Base-by-base conservation (phyloP, 1,139 yeast genomes). In the Arxiozyma telluris region DNA sequence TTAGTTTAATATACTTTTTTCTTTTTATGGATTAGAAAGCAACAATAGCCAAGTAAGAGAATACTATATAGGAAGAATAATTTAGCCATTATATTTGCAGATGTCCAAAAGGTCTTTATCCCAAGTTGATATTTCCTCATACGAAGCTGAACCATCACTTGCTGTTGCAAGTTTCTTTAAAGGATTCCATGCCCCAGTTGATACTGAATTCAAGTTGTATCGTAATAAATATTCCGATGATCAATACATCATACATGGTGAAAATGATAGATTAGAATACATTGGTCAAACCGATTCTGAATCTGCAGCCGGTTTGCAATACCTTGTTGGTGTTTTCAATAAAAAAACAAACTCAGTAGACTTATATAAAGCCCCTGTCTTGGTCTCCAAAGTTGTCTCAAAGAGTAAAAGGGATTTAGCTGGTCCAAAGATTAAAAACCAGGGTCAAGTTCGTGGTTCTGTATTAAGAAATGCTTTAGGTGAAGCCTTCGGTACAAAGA, bases 401-500 rank as follows among this genome's bases (percentile, higher is more conserved):
- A 80, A 77, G 69, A 71, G 77, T 5, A 79, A 76, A 60, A 77
- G 80, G 63, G 70, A 69, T 44, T 73, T 73, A 58, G 73, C 73
- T 50, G 87, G 90, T 2, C 94, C 93, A 41, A 72, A 76, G 30
- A 76, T 87, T 56, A 81, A 77, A 69, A 82, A 78, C 63, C 64
- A 59, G 42, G 70, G 73, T 41, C 82, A 83, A 57, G 75, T 77
- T 17, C 77, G 82, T 64, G 73, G 75, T 61, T 71, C 76, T 45
- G 74, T 76, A 17, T 88, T 87, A 71, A 79, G 96, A 68, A 87
- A 80, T 59, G 87, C 88, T 3, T 78, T 93, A 64, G 98, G 98
- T 66, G 93, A 89, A 71, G 94, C 95, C 1, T 93, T 93, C 63
- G 99, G 99, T 78, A 91, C 98, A 57, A 89, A 88, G 73, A 91